phyloP scores from a whole-genome alignment of 2,329 filamentous ascomycete species.

The Pestalotiopsis sp. region DNA sequence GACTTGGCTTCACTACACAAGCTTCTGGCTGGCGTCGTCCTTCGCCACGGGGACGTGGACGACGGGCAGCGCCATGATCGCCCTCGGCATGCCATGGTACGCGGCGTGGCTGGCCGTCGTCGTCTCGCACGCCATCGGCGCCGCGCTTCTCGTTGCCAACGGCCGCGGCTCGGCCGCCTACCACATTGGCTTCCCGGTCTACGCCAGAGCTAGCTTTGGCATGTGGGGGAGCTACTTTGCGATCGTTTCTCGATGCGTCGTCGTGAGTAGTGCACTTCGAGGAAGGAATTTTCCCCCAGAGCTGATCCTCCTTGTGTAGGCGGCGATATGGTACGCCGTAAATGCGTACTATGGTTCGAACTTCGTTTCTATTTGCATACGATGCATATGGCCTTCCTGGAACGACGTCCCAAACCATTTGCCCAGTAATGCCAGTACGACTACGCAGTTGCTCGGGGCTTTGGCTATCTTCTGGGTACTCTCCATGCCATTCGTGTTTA shows the following conservation, averaged over 20 bases:
- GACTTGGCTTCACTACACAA: neutral
- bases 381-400: slow-evolving; percentile 17
- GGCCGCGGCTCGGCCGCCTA: slow-evolving; percentile 42
- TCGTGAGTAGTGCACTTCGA: slow-evolving; percentile 21
- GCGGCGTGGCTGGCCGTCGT: neutral
- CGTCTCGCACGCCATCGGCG: slow-evolving; percentile 36
- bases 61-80: slow-evolving; percentile 22
- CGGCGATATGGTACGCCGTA: slow-evolving; percentile 14
- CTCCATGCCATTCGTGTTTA: slow-evolving; percentile 41
- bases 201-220: slow-evolving; percentile 40
- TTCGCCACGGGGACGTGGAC: neutral
- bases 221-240: slow-evolving; percentile 34
- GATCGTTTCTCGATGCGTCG: slow-evolving; percentile 38
- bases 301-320: slow-evolving; percentile 31
- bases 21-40: neutral
- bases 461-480: slow-evolving; percentile 41
- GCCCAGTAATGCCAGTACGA: slow-evolving; percentile 38
- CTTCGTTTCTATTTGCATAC: neutral
- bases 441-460: slow-evolving; percentile 36
- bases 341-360: slow-evolving; percentile 15
- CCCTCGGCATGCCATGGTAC: slow-evolving; percentile 47
- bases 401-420: slow-evolving; percentile 39
- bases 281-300: neutral
- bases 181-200: slow-evolving; percentile 43
- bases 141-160: slow-evolving; percentile 49